phyloP scores from a whole-genome alignment of 331 rosid species.

The Spiraea crenata region DNA sequence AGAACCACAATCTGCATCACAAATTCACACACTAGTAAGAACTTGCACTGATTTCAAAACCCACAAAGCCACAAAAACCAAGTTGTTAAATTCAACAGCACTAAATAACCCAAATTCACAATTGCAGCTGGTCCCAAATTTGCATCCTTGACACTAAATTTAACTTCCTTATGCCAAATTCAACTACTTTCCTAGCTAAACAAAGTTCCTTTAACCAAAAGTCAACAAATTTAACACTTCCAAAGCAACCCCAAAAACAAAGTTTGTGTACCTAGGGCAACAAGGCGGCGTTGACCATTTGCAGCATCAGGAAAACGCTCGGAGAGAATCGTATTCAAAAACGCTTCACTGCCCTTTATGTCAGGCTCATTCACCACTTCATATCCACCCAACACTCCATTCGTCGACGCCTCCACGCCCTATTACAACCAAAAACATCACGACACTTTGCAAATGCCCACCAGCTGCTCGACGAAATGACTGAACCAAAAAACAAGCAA shows the following conservation, averaged over 20 bases:
- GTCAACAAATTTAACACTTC: background rate
- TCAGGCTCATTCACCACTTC: constrained; percentile 68
- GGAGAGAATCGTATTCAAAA: constrained; percentile 57
- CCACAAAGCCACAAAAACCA: background rate
- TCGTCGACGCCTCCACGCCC: constrained; percentile 80
- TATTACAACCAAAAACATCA: constrained; percentile 21
- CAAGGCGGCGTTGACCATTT: constrained; percentile 45
- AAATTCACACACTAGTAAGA: constrained; percentile 17
- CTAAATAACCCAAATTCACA: constrained; percentile 10
- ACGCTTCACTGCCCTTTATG: constrained; percentile 69
- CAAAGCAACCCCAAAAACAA: background rate
- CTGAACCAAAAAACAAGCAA: background rate
- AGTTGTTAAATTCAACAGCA: constrained; percentile 2
- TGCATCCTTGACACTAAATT: background rate
- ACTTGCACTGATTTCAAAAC: background rate
- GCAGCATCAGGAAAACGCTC: constrained; percentile 50
- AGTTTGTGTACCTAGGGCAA: constrained; percentile 65
- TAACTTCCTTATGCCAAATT: background rate
- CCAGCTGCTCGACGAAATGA: constrained; percentile 1
- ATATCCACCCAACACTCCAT: constrained; percentile 90
- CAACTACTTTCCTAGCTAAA: background rate
- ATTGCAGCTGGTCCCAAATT: background rate
- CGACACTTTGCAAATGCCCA: background rate
- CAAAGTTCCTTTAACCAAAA: background rate
- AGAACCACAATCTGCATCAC: constrained; percentile 86